Evolutionary conservation across 2,329 filamentous ascomycete species (phyloP).

Genomic region (Colletotrichum acutatum): DNA sequence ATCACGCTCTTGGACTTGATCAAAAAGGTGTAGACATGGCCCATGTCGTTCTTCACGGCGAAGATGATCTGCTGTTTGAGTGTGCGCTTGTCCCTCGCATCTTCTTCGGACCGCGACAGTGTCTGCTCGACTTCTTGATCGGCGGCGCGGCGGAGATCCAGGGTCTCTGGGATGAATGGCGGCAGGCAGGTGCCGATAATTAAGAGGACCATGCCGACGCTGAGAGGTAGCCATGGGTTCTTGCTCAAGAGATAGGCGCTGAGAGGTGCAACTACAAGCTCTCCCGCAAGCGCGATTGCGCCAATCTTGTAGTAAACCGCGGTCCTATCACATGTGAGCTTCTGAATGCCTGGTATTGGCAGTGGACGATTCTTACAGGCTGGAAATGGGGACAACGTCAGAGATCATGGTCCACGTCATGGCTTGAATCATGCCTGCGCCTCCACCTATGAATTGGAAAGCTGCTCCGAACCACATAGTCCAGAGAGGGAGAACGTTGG

Average conservation of each 20-base stretch:
- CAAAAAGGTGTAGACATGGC: conserved; percentile 52
- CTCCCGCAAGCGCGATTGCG: conserved; percentile 50
- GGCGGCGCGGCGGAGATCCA: conserved; percentile 45
- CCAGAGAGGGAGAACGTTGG: conserved; percentile 54
- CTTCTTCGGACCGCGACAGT: conserved; percentile 15
- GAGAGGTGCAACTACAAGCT: conserved; percentile 52
- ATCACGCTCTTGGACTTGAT: conserved; percentile 51
- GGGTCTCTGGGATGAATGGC: conserved; percentile 55
- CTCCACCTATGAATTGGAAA: conserved; percentile 55
- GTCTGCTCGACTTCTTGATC: conserved; percentile 38
- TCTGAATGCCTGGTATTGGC: background rate
- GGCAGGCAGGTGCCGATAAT: conserved; percentile 43
- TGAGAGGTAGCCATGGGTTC: conserved; percentile 53
- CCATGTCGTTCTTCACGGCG: conserved; percentile 41
- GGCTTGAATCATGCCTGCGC: conserved; percentile 49
- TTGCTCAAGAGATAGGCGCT: conserved; percentile 52
- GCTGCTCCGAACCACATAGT: conserved; percentile 46
- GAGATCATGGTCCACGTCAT: conserved; percentile 59
- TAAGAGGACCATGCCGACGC: conserved; percentile 46
- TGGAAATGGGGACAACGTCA: conserved; percentile 53
- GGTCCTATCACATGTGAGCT: conserved; percentile 41
- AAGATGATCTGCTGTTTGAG: conserved; percentile 38
- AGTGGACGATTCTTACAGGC: conserved; percentile 29
- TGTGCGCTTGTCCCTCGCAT: background rate
- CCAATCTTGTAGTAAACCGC: conserved; percentile 53